phyloP scores from a whole-genome alignment of 306 rosid species.

The Pachyrhizus erosus region DNA sequence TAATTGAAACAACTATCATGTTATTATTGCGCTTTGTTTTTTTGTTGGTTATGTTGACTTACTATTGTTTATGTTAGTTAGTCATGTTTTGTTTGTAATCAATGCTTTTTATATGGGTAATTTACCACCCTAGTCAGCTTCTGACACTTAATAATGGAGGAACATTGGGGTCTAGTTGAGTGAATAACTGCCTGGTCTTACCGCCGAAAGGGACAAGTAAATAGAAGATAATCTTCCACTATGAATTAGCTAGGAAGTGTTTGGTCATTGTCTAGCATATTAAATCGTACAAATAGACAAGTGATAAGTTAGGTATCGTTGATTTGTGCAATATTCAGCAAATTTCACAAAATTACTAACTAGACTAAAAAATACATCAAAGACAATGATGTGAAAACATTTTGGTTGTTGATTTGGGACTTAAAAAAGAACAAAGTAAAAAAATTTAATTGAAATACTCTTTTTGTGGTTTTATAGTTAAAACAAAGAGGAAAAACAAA shows the following conservation, averaged over 20 bases:
- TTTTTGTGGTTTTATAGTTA: no score
- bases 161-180: slow-evolving; percentile 6
- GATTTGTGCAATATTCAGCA: no score
- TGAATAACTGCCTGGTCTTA: not conserved
- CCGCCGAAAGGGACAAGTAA: not conserved
- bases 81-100: not conserved
- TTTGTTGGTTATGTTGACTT: not conserved
- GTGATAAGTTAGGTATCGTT: no score
- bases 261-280: no score
- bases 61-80: not conserved
- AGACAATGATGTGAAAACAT: no score
- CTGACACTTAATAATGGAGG: slow-evolving; percentile 6
- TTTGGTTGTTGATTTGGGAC: no score
- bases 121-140: not conserved
- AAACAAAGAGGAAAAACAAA: no score
- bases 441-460: no score
- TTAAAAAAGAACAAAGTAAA: no score
- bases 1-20: not conserved
- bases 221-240: slow-evolving; percentile 5
- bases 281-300: no score
- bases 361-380: no score
- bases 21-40: not conserved
- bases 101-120: not conserved
- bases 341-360: no score
- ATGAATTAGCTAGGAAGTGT: not conserved